Conservation (phyloP, 257 asterid genomes). For the Gentiana macrophylla region DNA sequence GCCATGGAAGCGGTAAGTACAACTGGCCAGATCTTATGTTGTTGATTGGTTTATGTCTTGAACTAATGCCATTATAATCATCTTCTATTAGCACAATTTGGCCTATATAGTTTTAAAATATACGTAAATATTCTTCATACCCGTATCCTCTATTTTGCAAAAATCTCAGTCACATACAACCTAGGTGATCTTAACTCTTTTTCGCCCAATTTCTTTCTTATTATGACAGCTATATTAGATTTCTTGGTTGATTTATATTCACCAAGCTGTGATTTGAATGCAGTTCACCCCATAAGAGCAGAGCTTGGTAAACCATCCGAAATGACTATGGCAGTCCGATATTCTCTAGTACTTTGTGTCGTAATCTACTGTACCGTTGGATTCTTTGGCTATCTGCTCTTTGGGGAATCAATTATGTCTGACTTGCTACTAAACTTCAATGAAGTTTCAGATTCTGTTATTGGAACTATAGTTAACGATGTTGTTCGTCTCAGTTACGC, state of each 20-base stretch:
- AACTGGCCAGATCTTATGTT: not conserved
- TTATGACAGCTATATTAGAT: not conserved
- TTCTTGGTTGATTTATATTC: not conserved
- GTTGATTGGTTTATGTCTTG: not conserved
- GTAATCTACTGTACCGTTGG: constrained; percentile 76
- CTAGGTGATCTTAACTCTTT: too few species aligned
- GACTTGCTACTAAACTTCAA: constrained; percentile 95
- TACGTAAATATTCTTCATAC: too few species aligned
- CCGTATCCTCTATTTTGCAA: too few species aligned
- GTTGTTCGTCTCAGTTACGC: constrained; percentile 80
- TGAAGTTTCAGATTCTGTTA: constrained; percentile 39
- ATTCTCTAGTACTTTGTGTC: constrained; percentile 55
- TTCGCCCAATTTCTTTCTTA: not conserved
- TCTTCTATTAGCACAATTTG: too few species aligned
- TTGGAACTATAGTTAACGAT: constrained; percentile 40
- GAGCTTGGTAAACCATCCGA: constrained; percentile 84
- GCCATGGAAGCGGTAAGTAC: constrained; percentile 76
- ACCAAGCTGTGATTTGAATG: constrained; percentile 13
- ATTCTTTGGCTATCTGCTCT: constrained; percentile 81
- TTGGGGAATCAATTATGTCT: constrained; percentile 91
- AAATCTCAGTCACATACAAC: too few species aligned
- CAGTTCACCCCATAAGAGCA: constrained; percentile 98
- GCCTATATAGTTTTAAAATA: too few species aligned
- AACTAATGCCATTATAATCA: not conserved
- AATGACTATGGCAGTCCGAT: constrained; percentile 76